A percentile compares a stretch with the other conserved stretches of the same genome.
Evolutionary conservation across 495 filamentous ascomycete species (phyloP).

Genomic region (Penicillium psychrofluorescens): DNA sequence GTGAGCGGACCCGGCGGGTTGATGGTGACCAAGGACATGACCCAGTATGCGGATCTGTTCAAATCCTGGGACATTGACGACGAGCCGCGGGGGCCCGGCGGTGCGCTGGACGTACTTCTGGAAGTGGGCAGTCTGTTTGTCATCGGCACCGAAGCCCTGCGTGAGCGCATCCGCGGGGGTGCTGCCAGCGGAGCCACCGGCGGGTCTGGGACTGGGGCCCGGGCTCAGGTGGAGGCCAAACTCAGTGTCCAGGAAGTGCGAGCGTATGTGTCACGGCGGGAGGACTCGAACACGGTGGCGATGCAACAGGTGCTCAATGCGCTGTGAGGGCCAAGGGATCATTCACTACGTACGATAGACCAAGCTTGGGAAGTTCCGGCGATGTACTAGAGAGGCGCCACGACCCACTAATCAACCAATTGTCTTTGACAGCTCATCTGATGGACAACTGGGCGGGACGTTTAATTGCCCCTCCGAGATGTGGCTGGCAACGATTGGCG

Average conservation of each 20-base stretch:
- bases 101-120: conserved; percentile 71
- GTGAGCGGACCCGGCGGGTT: conserved; percentile 88
- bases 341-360: no score
- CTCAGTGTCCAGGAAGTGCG: conserved; percentile 67
- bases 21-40: conserved; percentile 94
- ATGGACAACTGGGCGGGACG: not conserved
- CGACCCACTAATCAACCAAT: not conserved
- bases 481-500: no score
- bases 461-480: not conserved
- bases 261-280: conserved; percentile 71
- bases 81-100: conserved; percentile 44
- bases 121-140: conserved; percentile 98
- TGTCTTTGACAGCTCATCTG: not conserved
- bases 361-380: not conserved
- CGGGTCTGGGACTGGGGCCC: conserved; percentile 16
- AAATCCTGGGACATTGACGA: conserved; percentile 75
- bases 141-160: conserved; percentile 80
- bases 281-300: conserved; percentile 72
- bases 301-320: conserved; percentile 71
- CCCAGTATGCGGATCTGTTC: conserved; percentile 77
- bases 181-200: conserved; percentile 23
- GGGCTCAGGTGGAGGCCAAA: conserved; percentile 33
- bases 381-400: no score
- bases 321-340: conserved; percentile 25
- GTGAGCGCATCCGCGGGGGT: conserved; percentile 63